Base-by-base conservation (phyloP, 495 filamentous ascomycete species). In the Penicillium turbatum region DNA sequence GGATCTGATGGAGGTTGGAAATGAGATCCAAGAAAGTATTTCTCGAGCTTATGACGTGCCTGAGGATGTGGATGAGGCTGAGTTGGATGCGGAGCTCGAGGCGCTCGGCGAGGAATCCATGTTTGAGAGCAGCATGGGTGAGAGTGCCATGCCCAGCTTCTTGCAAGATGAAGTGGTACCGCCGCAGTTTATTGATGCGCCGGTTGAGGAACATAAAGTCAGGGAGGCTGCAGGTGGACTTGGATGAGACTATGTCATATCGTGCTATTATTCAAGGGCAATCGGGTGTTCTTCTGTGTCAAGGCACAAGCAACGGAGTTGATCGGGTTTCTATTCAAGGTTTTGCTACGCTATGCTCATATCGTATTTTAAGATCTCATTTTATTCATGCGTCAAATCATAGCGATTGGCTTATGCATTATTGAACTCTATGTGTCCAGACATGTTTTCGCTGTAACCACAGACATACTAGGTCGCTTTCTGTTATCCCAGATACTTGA, bases 21-120 rank as follows among this genome's bases (percentile, higher is more conserved):
- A 97, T 71, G 93, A 97, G 72, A 99, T 99, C 51, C 89, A 99
- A 70, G 93, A 99, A 75, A 91, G 86, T 53, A 88, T 99, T 47
- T 90, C 88, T 47, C 72, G 95, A 55, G 88, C 90, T 54, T 99
- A 99, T 68, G 93, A 97, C 67, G 77, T 98, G 19, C 93, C 93
- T 1, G 93, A 98, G 66, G 92, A 97, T 66, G 92, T 99, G 51
- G 93, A 99, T 73, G 95, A 99, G 82, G 86, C 88, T 2, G 93
- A 99, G 73, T 74, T 97, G 55, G 93, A 99, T 72, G 95, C 95
- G 4, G 93, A 98, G 74, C 74, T 98, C 59, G 93, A 99, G 75
- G 89, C 92, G 26, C 73, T 99, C 19, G 91, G 92, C 6, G 89
- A 92, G 55, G 93, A 99, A 73, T 84, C 86, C 12, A 86, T 96